Percentiles rank a stretch among this genome's conserved stretches.
Evolutionary conservation across 352 stramenopile genomes (phyloP).

Genomic region (Pythium periplocum): DNA sequence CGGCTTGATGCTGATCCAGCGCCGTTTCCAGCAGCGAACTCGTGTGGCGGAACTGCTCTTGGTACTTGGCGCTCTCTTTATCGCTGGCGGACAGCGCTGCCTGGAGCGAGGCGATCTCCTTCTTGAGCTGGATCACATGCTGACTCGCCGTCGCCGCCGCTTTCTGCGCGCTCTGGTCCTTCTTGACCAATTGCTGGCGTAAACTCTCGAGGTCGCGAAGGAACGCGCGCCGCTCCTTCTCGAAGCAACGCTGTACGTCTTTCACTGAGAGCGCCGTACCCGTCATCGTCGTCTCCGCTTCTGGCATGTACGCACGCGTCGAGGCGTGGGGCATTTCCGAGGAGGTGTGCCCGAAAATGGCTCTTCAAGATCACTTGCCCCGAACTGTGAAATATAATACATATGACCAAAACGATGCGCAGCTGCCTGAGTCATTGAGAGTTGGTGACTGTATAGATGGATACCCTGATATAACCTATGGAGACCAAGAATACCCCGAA

Average conservation of each 20-base stretch:
- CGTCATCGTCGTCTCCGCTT: slow-evolving; percentile 3
- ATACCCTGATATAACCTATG: too few species aligned
- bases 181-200: slow-evolving; percentile 70
- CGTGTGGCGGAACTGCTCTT: slow-evolving; percentile 59
- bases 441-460: too few species aligned
- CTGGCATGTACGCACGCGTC: too few species aligned
- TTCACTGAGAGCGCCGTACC: slow-evolving; percentile 54
- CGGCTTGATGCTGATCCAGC: slow-evolving; percentile 68
- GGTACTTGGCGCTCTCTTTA: slow-evolving; percentile 36
- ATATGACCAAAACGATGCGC: too few species aligned
- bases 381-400: too few species aligned
- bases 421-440: too few species aligned
- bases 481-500: too few species aligned
- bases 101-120: slow-evolving; percentile 61
- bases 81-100: slow-evolving; percentile 33
- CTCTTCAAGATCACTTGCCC: too few species aligned
- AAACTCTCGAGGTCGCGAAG: slow-evolving; percentile 68
- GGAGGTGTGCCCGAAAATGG: too few species aligned
- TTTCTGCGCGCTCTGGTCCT: slow-evolving; percentile 51
- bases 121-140: slow-evolving; percentile 72
- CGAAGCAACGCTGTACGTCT: slow-evolving; percentile 68
- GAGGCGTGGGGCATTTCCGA: too few species aligned
- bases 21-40: slow-evolving; percentile 67
- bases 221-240: slow-evolving; percentile 69
- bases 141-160: slow-evolving; percentile 43